Percentiles rank a stretch among this genome's conserved stretches.
phyloP scores from a whole-genome alignment of 441 rosid species.

The Melianthus villosus region DNA sequence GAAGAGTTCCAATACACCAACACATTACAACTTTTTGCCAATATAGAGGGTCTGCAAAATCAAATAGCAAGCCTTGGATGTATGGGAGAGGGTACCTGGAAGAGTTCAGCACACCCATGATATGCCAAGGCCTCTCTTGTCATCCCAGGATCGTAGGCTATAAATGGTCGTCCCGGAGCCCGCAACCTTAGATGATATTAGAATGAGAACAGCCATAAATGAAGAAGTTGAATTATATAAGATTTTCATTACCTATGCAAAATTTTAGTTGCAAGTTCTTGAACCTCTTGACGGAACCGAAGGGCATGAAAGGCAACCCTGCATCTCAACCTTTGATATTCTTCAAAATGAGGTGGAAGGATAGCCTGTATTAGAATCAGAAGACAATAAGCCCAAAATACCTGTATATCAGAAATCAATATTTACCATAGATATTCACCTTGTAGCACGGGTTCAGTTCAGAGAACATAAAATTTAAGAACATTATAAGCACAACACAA shows the following conservation, averaged over 20 bases:
- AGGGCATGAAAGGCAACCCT: constrained; percentile 13
- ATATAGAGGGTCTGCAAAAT: too few species aligned
- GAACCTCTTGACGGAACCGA: constrained; percentile 8
- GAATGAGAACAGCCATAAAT: not conserved
- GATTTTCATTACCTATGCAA: constrained; percentile 6
- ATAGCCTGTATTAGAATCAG: constrained; percentile 1
- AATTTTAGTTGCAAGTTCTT: constrained; percentile 7
- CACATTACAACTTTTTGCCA: too few species aligned
- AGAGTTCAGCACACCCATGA: constrained; percentile 15
- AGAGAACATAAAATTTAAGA: too few species aligned
- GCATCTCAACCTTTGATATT: constrained; percentile 13
- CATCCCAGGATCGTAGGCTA: constrained; percentile 11
- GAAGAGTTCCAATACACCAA: too few species aligned
- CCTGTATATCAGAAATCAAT: too few species aligned
- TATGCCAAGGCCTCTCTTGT: constrained; percentile 9
- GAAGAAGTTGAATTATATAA: not conserved
- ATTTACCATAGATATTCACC: too few species aligned
- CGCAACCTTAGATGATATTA: constrained; percentile 6
- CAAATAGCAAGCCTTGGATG: constrained; percentile 1
- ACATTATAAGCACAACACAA: too few species aligned
- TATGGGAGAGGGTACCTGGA: constrained; percentile 11
- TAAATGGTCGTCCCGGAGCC: constrained; percentile 9
- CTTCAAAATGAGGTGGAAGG: constrained; percentile 9
- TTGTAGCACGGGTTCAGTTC: too few species aligned
- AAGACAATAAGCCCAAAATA: not conserved